Evolutionary conservation across 75 land plant genomes (phyloP), one percentile per base, ranked within the genome.

Genomic region (Selaginella moellendorffii): DNA sequence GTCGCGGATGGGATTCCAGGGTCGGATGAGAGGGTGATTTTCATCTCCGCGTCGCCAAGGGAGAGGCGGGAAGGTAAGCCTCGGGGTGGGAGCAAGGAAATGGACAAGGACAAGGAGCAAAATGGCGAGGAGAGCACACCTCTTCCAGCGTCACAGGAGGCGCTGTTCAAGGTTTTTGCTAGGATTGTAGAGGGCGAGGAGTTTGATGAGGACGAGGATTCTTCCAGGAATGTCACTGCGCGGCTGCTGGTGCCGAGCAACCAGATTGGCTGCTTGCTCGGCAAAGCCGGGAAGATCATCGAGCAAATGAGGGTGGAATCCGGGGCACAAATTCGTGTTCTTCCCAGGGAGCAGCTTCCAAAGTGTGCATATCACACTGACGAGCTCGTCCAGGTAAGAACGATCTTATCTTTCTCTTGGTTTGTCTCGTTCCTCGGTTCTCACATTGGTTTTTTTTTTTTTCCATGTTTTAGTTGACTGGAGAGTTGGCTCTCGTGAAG

Each of bases 311-410:
- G 91, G 31, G 70, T 72, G 30, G 78, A 77, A 17, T 81, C 91
- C 31, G 81, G 85, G 26, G 96, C 96, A 30, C 76, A 68, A 29
- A 86, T 86, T 46, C 78, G 82, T 0, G 72, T 89, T 30, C 73
- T 81, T 29, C 80, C 80, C 10, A 72, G 70, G 1, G 90, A 89
- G 0, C 82, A 81, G 29, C 63, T 81, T 26, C 96, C 93, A 54
- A 77, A 79, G 1, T 95, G 99, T 72, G 99, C 99, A 23, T 51
- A 82, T 77, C 77, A 78, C 22, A 80, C 77, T 36, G 99, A 95
- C 68, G 93, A 95, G 46, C 82, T 95, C 68, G 96, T 89, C 21
- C 87, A 83, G 86, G 95, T 88, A 54, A 2, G 5, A 36, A 36
- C 5, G n/a, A n/a, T n/a, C n/a, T n/a, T n/a, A n/a, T n/a, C n/a